Evolutionary conservation across 352 stramenopile genomes (phyloP), one percentile per base, ranked within the genome.

Genomic region (Aphanomyces cochlioides): DNA sequence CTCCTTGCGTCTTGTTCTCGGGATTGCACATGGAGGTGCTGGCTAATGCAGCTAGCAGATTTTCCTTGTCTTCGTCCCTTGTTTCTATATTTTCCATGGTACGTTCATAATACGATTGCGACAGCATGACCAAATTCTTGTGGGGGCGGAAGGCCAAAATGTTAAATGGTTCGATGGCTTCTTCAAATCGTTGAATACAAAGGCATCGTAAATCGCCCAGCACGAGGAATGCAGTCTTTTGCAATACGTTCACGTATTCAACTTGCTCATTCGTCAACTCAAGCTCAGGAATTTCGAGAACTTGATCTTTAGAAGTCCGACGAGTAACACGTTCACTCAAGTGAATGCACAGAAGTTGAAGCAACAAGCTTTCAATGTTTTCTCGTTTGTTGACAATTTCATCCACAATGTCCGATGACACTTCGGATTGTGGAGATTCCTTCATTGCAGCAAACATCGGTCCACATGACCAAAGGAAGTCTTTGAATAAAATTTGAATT

Each of bases 81-180:
- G 74, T 77, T 8, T 91, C 75, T 19, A 86, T 77, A 37, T 72
- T 43, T 50, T 87, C 77, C 77, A 87, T 93, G 56, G 88, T 81
- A 58, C 79, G 87, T 65, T 94, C 85, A 72, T 93, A 96, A 71
- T 90, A 88, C 75, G 89, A 89, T 67, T 93, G 87, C 5, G 82
- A 90, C 6, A 96, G 72, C 48, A 88, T 54, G 38, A 90, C 65
- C 3, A 96, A 74, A 21, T 84, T 74, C 65, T 87, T 89, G 5
- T 87, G 84, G 15, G 93, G 76, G 28, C 65, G 39, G 87, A 86
- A 96, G 43, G 90, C 75, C 40, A 96, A 66, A 7, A 56, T 66
- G 73, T 90, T 78, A 48, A 83, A 91, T 10, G 86, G 88, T 39
- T 77, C 45, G 10, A 73, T 69, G 19, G 78, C 75, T 34, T 88